These are phyloP conservation scores for Boletellus sp. DNA, from an alignment of 768 basidiomycete species.

Conservation along the genomic window DNA sequence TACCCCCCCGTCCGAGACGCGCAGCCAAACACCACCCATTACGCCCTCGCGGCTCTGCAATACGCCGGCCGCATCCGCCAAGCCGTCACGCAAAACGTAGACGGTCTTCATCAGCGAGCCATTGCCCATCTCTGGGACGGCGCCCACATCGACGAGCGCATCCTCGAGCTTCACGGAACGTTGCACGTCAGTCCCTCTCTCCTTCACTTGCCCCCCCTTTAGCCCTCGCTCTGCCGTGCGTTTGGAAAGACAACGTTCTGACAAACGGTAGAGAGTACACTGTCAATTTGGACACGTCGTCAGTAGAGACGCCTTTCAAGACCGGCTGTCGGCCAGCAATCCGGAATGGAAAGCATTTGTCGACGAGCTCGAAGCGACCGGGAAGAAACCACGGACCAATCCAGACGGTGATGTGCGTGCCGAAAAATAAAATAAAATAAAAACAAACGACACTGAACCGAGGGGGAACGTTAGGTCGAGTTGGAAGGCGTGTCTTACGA, in stretches of 20 bases:
- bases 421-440: background rate
- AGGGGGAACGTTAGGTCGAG: slow-evolving; percentile 53
- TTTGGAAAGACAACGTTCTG: slow-evolving; percentile 3
- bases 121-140: slow-evolving; percentile 43
- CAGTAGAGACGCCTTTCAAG: slow-evolving; percentile 68
- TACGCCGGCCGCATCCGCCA: slow-evolving; percentile 55
- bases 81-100: slow-evolving; percentile 90
- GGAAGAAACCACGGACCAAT: slow-evolving; percentile 70
- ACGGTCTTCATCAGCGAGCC: slow-evolving; percentile 88
- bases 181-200: slow-evolving; percentile 62
- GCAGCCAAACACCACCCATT: slow-evolving; percentile 86
- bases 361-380: slow-evolving; percentile 57
- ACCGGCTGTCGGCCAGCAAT: slow-evolving; percentile 66
- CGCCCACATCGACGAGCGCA: slow-evolving; percentile 35
- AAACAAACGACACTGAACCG: background rate
- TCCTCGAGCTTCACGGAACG: slow-evolving; percentile 87
- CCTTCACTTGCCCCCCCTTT: background rate
- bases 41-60: slow-evolving; percentile 79
- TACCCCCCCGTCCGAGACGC: slow-evolving; percentile 84
- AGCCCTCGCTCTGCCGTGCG: background rate
- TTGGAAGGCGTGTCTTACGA: slow-evolving; percentile 74
- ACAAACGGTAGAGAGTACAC: slow-evolving; percentile 53
- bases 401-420: slow-evolving; percentile 85
- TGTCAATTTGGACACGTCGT: slow-evolving; percentile 73
- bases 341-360: slow-evolving; percentile 74